Evolutionary conservation across 2,329 filamentous ascomycete species (phyloP).

Genomic region (Colletotrichum paranaense): DNA sequence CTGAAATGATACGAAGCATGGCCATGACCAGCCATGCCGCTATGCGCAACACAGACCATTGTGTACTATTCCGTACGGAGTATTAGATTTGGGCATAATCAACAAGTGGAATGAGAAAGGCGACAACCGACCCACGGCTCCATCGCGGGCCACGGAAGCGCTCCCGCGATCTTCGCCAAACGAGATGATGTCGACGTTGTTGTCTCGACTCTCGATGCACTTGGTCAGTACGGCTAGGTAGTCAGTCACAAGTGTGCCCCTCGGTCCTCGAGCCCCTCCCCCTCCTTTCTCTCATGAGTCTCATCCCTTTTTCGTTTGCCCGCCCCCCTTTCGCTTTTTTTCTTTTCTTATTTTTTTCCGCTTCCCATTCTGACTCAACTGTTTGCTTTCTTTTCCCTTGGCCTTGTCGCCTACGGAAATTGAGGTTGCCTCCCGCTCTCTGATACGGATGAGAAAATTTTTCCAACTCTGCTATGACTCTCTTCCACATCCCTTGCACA

Average conservation of each 20-base stretch:
- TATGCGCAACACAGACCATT: not conserved
- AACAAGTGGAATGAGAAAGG: not conserved
- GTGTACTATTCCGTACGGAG: not conserved
- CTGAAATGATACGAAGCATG: not conserved
- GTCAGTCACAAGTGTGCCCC: not conserved
- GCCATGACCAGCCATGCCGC: no score
- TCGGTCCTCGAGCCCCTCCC: conserved; percentile 16
- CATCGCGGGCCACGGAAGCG: conserved; percentile 1
- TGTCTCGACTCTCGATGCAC: not conserved
- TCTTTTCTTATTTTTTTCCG: not conserved
- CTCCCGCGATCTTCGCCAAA: conserved; percentile 24
- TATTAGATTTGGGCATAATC: not conserved
- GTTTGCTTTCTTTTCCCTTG: not conserved
- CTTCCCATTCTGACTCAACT: not conserved
- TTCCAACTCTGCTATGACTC: not conserved
- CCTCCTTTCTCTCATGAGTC: conserved; percentile 2
- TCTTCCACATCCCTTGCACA: not conserved
- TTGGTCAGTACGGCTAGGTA: no score
- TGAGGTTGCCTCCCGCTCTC: not conserved
- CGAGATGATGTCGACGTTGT: conserved; percentile 19
- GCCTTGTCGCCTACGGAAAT: not conserved
- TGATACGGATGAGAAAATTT: not conserved
- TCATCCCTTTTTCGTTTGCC: not conserved
- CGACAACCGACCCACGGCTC: not conserved
- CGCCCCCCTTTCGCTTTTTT: not conserved